A percentile compares a stretch with the other conserved stretches of the same genome.
Evolutionary conservation across 306 rosid species (phyloP).

Genomic region (Argentina anserina): DNA sequence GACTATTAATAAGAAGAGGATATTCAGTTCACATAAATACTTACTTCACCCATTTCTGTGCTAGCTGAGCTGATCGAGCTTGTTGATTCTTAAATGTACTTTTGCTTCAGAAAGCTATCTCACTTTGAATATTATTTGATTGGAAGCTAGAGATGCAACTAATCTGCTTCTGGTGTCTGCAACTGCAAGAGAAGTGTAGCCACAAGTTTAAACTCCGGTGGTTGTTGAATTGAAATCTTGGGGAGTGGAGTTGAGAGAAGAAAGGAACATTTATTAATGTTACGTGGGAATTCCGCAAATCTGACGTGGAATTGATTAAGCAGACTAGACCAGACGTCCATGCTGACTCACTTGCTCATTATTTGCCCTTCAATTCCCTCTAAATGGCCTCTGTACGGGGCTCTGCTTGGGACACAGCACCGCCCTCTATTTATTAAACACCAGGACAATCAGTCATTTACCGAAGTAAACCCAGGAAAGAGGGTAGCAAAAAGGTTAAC

Average conservation of each 20-base stretch:
- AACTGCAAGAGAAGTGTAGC: neutral
- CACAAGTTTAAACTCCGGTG: neutral
- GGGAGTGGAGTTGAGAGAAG: conserved; percentile 6
- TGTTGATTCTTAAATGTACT: conserved; percentile 15
- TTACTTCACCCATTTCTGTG: conserved; percentile 70
- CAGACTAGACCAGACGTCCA: conserved; percentile 23
- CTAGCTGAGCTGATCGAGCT: conserved; percentile 12
- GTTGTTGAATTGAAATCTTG: neutral
- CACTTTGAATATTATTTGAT: neutral
- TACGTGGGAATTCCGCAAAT: conserved; percentile 46
- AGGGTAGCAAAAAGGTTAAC: neutral
- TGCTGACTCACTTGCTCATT: conserved; percentile 30
- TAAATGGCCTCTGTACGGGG: conserved; percentile 2
- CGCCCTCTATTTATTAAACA: neutral
- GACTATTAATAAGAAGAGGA: neutral
- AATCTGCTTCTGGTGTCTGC: neutral
- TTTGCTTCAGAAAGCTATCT: conserved; percentile 20
- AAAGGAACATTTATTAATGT: conserved; percentile 34
- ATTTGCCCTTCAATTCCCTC: conserved; percentile 29
- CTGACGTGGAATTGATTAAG: conserved; percentile 55
- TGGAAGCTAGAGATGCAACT: neutral
- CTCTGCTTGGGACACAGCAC: conserved; percentile 3
- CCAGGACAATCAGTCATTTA: neutral
- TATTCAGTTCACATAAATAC: conserved; percentile 15
- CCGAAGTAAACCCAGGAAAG: neutral